Evolutionary conservation across 225 moss, liverwort and hornwort species (phyloP).

Genomic region (Pseudisothecium myosuroides): DNA sequence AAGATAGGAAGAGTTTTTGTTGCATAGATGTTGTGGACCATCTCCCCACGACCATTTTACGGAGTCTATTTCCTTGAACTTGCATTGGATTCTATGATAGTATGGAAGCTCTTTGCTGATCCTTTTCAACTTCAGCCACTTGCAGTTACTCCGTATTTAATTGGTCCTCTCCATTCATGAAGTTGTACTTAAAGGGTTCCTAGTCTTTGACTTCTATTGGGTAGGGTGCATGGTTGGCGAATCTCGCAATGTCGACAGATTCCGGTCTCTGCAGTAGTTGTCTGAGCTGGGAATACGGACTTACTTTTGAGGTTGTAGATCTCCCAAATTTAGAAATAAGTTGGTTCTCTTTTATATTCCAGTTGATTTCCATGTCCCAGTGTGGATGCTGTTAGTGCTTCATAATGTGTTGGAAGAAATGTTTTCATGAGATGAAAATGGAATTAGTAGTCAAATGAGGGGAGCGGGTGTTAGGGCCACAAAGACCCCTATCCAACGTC

Average conservation of each 20-base stretch:
- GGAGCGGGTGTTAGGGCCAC: neutral
- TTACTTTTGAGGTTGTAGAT: neutral
- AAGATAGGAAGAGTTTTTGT: neutral
- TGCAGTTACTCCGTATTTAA: neutral
- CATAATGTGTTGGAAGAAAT: neutral
- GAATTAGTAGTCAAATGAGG: no score
- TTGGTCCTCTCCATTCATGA: neutral
- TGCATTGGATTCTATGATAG: neutral
- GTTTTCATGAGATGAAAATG: neutral
- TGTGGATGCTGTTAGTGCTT: neutral
- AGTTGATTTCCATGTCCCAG: neutral
- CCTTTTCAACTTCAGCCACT: neutral
- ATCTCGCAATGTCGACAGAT: neutral
- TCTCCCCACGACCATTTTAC: neutral
- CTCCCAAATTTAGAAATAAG: neutral
- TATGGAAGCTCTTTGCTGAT: neutral
- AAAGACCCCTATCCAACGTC: neutral
- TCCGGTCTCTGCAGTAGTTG: neutral
- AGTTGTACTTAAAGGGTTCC: neutral
- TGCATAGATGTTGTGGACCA: neutral
- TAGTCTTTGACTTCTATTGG: neutral
- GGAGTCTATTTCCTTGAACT: neutral
- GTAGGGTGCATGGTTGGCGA: neutral
- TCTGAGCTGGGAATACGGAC: no score
- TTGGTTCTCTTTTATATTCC: neutral